These are phyloP conservation scores for Sarocladium strictum DNA, from an alignment of 2,329 filamentous ascomycete species.

Conservation along the genomic window DNA sequence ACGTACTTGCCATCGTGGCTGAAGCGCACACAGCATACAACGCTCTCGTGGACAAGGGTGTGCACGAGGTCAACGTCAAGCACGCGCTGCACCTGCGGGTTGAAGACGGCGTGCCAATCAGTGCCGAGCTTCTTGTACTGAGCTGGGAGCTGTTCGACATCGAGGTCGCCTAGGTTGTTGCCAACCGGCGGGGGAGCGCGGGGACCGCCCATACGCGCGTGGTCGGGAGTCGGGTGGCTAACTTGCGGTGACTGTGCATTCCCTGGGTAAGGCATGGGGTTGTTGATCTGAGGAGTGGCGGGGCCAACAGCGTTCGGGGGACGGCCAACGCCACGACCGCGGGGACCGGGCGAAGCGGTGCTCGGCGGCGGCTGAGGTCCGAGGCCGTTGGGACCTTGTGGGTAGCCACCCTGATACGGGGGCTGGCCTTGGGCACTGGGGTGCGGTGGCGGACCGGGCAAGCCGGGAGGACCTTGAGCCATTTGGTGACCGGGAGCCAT, in stretches of 20 bases:
- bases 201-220: conserved; percentile 45
- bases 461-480: conserved; percentile 68
- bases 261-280: conserved; percentile 78
- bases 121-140: conserved; percentile 82
- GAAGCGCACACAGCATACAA: conserved; percentile 97
- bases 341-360: conserved; percentile 78
- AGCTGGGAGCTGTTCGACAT: conserved; percentile 76
- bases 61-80: conserved; percentile 93
- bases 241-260: conserved; percentile 80
- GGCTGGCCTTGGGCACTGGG: conserved; percentile 55
- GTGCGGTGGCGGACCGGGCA: conserved; percentile 51
- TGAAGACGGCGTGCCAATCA: conserved; percentile 98
- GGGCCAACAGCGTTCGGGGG: conserved; percentile 55
- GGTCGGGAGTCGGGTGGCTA: conserved; percentile 75
- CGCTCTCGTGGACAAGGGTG: conserved; percentile 87
- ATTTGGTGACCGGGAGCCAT: conserved; percentile 47
- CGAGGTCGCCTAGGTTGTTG: conserved; percentile 72
- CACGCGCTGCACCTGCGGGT: conserved; percentile 80
- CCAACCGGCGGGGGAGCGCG: conserved; percentile 43
- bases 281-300: conserved; percentile 88
- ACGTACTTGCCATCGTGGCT: conserved; percentile 93
- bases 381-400: conserved; percentile 62
- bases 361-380: conserved; percentile 76
- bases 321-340: conserved; percentile 59
- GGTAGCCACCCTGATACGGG: conserved; percentile 62